A percentile compares a stretch with the other conserved stretches of the same genome.
Conservation (phyloP, 176 grass and related monocot genomes). For the Eragrostis nindensis region DNA sequence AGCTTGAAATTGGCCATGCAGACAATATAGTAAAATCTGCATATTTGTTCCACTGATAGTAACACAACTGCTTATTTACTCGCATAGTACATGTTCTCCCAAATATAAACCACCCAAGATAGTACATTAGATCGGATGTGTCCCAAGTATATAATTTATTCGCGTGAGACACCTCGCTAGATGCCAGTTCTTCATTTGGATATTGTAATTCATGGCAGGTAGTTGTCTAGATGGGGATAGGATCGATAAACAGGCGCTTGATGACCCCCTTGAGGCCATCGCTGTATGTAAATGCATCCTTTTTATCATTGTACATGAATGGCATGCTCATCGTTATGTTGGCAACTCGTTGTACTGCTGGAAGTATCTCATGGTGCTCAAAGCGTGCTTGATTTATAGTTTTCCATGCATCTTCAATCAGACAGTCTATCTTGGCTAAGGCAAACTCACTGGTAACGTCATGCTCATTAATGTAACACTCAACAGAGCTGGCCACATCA, state of each 20-base stretch:
- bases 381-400: slow-evolving; percentile 10
- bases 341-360: background rate
- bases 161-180: no score
- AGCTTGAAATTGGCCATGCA: no score
- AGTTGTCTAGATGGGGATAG: slow-evolving; percentile 17
- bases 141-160: background rate
- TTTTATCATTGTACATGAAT: slow-evolving; percentile 38
- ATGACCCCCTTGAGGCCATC: slow-evolving; percentile 33
- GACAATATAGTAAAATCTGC: no score
- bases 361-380: background rate
- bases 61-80: background rate
- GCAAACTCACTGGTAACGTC: background rate
- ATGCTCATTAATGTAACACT: slow-evolving; percentile 22
- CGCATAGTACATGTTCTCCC: slow-evolving; percentile 14
- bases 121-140: background rate
- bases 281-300: slow-evolving; percentile 35
- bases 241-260: slow-evolving; percentile 29
- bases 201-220: background rate
- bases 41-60: no score
- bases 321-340: slow-evolving; percentile 28
- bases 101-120: background rate
- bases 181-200: background rate
- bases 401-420: slow-evolving; percentile 30
- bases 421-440: background rate
- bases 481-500: slow-evolving; percentile 16